Base-by-base conservation (phyloP, 768 basidiomycete species). In the Phaeotremella skinneri region DNA sequence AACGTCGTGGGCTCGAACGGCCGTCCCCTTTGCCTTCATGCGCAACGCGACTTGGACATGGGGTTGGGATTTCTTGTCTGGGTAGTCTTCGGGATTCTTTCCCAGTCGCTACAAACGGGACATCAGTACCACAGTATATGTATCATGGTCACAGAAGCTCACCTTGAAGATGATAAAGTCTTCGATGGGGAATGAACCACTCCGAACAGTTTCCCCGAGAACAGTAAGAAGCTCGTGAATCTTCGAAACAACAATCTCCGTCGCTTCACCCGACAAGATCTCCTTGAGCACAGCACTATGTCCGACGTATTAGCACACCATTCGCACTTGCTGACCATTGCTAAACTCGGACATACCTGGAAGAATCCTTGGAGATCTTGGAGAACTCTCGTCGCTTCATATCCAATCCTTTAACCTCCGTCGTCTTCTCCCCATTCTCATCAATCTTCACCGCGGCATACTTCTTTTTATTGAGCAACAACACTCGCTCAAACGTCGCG, bases 381-480 rank as follows among this genome's bases (percentile, higher is more conserved):
- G 88, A 93, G 76, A 91, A 99, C 75, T 99, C 96, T 81, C 96
- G 82, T 45, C 96, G 85, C 78, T 98, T 98, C 96, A 99, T 98
- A 78, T 99, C 96, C 23, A 99, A 80, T 77, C 96, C 96, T 71
- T 99, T 99, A 76, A 99, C 81, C 71, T 99, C 96, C 1, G 84
- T 89, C 0, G 89, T 87, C 31, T 67, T 68, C 56, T 83, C 82
- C 0, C 83, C 82, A 26, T 85, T 85, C 63, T 91, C 90, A 68
- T 92, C 90, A 41, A 97, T 85, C 79, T 96, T 97, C 75, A 97
- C 81, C 0, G 96, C 96, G 0, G 96, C 96, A 66, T 99, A 99
- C 78, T 99, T 98, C 82, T 99, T 99, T 83, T 99, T 99, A 72
- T 98, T 94, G 54, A 99, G 79, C 11, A 99, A 83, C 1, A 99